Percentiles rank a stretch among this genome's conserved stretches.
phyloP scores from a whole-genome alignment of 306 rosid genomes.

The Quercus agrifolia region DNA sequence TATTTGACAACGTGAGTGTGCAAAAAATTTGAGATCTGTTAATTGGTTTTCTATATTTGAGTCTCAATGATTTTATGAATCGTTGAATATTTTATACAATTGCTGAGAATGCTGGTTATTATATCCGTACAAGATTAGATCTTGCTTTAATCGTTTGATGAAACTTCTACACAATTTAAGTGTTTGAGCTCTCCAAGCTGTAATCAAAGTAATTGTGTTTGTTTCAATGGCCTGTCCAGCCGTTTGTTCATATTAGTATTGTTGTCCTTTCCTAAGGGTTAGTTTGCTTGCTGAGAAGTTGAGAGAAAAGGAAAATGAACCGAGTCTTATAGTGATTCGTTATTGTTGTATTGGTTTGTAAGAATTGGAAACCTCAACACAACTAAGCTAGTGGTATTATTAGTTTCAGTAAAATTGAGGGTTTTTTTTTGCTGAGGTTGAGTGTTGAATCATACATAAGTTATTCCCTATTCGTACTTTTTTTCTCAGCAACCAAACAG shows the following conservation, averaged over 20 bases:
- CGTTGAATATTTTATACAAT: not conserved
- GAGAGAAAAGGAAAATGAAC: too few relatives aligned
- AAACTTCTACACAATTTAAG: not conserved
- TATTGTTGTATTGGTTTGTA: not conserved
- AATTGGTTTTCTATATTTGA: not conserved
- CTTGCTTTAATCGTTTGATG: not conserved
- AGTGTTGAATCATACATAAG: not conserved
- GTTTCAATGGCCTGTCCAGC: too few relatives aligned
- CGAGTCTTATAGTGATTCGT: too few relatives aligned
- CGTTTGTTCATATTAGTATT: too few relatives aligned
- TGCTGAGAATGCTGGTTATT: not conserved
- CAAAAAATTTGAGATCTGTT: not conserved
- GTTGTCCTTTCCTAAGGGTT: too few relatives aligned
- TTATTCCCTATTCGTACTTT: not conserved
- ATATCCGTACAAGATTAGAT: not conserved
- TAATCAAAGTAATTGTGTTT: not conserved
- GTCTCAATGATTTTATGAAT: not conserved
- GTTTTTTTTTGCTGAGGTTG: not conserved
- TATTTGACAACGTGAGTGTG: constrained; percentile 81
- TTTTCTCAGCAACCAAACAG: constrained; percentile 8
- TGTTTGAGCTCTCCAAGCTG: too few relatives aligned
- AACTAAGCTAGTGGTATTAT: not conserved
- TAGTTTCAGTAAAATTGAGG: not conserved
- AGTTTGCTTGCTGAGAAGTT: too few relatives aligned
- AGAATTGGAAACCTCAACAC: not conserved